phyloP scores from a whole-genome alignment of 2,329 filamentous ascomycete genomes.

The Fusarium dlaminii region DNA sequence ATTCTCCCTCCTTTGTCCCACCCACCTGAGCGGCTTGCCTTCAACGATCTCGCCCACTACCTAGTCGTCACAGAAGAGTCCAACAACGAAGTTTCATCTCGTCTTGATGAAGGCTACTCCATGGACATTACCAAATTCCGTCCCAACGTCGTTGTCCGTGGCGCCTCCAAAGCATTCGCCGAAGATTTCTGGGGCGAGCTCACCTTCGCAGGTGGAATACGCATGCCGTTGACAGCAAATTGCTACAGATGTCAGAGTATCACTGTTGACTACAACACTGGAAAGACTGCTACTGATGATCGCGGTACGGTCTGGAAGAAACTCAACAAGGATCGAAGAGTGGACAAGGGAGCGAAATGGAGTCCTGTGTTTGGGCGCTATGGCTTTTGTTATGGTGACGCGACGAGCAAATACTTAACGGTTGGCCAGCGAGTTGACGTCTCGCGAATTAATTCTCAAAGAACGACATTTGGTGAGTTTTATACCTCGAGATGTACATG shows the following conservation, averaged over 20 bases:
- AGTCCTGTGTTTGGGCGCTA: slow-evolving; percentile 40
- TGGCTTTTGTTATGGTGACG: slow-evolving; percentile 35
- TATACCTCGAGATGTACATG: rapidly evolving
- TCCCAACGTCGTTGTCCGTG: slow-evolving; percentile 38
- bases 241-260: slow-evolving; percentile 40
- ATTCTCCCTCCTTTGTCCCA: slow-evolving; percentile 10
- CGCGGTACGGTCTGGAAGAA: slow-evolving; percentile 37
- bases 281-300: slow-evolving; percentile 32
- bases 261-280: slow-evolving; percentile 37
- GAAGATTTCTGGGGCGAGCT: slow-evolving; percentile 40
- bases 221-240: slow-evolving; percentile 35
- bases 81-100: slow-evolving; percentile 30
- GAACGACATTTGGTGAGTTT: slow-evolving; percentile 35
- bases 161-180: slow-evolving; percentile 23
- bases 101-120: not conserved
- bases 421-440: slow-evolving; percentile 29
- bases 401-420: not conserved
- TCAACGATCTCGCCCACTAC: slow-evolving; percentile 38
- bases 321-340: slow-evolving; percentile 38
- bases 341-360: slow-evolving; percentile 37
- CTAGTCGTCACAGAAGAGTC: slow-evolving; percentile 40
- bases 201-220: slow-evolving; percentile 20
- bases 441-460: slow-evolving; percentile 16
- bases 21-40: slow-evolving; percentile 19
- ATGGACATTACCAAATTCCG: slow-evolving; percentile 42